Evolutionary conservation across 768 basidiomycete genomes (phyloP).

Genomic region (Xanthoconium purpureum): DNA sequence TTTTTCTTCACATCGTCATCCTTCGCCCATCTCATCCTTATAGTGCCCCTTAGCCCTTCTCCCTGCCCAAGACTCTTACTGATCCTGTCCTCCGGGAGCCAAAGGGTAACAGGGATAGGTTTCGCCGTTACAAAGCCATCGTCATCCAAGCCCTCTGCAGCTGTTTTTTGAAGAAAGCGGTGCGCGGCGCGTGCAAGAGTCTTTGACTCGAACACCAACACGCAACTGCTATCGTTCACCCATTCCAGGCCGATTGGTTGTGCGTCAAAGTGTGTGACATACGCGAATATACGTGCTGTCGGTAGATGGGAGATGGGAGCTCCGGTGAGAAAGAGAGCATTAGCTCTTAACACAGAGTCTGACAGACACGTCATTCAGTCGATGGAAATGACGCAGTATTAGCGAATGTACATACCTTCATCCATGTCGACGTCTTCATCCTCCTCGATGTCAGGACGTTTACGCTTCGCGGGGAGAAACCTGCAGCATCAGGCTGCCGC

Average conservation of each 20-base stretch:
- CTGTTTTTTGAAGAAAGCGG: conserved; percentile 48
- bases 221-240: conserved; percentile 81
- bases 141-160: conserved; percentile 47
- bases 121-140: conserved; percentile 63
- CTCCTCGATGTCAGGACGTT: conserved; percentile 44
- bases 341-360: conserved; percentile 51
- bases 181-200: conserved; percentile 51
- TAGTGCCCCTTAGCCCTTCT: conserved; percentile 59
- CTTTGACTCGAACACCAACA: conserved; percentile 68
- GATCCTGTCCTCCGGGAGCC: conserved; percentile 80
- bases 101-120: conserved; percentile 67
- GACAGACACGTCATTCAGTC: neutral
- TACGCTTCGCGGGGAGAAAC: conserved; percentile 36
- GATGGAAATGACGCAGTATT: neutral
- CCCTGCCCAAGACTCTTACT: conserved; percentile 68
- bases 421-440: conserved; percentile 36
- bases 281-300: conserved; percentile 76
- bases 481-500: conserved; percentile 45
- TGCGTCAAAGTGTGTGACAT: conserved; percentile 74
- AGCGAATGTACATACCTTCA: conserved; percentile 25
- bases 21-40: conserved; percentile 77
- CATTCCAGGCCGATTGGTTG: conserved; percentile 78
- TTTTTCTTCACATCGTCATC: conserved; percentile 72
- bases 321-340: conserved; percentile 74
- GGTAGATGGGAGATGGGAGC: conserved; percentile 71